Evolutionary conservation across 106 monocot genomes (phyloP).

Genomic region (Dendrobium nobile): DNA sequence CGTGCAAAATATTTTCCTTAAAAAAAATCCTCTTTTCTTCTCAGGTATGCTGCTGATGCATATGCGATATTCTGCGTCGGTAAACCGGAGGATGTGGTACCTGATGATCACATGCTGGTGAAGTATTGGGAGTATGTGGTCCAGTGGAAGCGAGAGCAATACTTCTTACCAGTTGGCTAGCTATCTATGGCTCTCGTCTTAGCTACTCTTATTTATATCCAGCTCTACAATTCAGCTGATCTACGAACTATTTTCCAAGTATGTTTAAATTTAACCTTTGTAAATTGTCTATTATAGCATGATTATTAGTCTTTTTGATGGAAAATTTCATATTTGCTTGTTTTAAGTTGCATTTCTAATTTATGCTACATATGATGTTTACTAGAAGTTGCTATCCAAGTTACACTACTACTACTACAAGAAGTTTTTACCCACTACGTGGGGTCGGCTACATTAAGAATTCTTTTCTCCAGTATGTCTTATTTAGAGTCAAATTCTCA

Average conservation of each 20-base stretch:
- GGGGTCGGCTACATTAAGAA: too few relatives aligned
- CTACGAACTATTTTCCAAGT: neutral
- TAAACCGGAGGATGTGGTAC: conserved; percentile 32
- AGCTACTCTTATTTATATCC: neutral
- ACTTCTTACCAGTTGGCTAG: neutral
- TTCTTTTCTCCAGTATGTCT: too few relatives aligned
- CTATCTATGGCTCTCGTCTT: neutral
- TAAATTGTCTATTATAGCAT: too few relatives aligned
- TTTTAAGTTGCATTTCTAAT: too few relatives aligned
- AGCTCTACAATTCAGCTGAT: neutral
- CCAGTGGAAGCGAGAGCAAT: neutral
- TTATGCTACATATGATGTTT: too few relatives aligned
- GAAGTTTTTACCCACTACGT: too few relatives aligned
- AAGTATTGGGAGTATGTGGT: conserved; percentile 41
- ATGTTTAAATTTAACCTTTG: neutral
- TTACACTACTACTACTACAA: too few relatives aligned
- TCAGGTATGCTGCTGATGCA: conserved; percentile 67
- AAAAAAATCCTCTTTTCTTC: neutral
- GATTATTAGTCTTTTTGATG: too few relatives aligned
- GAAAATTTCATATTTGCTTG: too few relatives aligned
- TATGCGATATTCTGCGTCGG: conserved; percentile 62
- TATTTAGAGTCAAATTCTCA: too few relatives aligned
- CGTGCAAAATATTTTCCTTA: neutral
- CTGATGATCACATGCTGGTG: conserved; percentile 45
- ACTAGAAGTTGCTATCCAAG: too few relatives aligned